Evolutionary conservation across 345 rosid genomes (phyloP).

Genomic region (Draba incana): DNA sequence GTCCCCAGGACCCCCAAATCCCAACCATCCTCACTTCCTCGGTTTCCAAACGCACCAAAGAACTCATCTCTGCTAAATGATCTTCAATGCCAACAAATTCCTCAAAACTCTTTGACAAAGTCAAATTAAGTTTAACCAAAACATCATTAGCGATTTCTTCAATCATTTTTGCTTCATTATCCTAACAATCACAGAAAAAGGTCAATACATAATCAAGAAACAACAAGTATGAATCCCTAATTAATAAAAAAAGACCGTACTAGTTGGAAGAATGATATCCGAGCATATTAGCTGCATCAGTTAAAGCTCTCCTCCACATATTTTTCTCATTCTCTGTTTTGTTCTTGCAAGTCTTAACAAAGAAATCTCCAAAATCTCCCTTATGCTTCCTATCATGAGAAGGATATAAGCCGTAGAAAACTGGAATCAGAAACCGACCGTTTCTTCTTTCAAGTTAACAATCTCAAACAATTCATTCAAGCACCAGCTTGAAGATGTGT

Average conservation of each 20-base stretch:
- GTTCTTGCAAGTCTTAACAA: neutral
- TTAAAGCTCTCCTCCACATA: neutral
- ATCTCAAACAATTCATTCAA: neutral
- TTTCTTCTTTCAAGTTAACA: no score
- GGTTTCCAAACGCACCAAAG: neutral
- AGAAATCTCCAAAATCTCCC: neutral
- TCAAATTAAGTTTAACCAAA: no score
- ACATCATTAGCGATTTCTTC: no score
- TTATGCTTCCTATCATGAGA: neutral
- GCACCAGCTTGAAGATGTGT: no score
- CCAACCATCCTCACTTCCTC: constrained; percentile 17
- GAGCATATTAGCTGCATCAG: neutral
- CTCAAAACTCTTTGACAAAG: no score
- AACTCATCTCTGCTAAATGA: neutral
- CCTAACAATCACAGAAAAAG: no score
- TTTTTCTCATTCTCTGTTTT: neutral
- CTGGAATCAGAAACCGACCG: neutral
- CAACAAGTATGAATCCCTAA: no score
- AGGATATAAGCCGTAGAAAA: neutral
- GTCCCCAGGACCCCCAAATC: constrained; percentile 5
- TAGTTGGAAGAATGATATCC: neutral
- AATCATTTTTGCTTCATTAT: no score
- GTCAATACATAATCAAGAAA: no score
- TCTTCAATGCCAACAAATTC: no score
- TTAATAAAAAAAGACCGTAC: no score